Evolutionary conservation across 2,329 filamentous ascomycete species (phyloP), one percentile per base, ranked within the genome.

Genomic region (Arthrinium puccinioides): DNA sequence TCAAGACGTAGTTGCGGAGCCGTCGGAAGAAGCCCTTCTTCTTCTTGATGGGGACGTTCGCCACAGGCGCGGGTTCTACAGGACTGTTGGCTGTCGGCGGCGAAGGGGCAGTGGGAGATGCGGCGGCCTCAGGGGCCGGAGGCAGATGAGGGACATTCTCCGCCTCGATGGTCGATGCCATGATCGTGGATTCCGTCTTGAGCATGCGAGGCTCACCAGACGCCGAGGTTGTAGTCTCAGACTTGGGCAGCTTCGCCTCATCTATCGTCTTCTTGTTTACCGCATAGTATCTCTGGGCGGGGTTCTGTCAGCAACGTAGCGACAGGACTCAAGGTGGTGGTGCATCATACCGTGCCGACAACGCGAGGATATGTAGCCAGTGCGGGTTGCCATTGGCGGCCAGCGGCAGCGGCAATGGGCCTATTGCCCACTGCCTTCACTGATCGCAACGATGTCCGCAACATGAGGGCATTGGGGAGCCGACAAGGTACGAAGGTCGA

Each of bases 1-100:
- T 85, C 47, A 89, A 65, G 40, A 96, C 65, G 56, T 88, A 82
- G 57, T 82, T 82, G 52, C 86, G 76, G 57, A 95, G 76, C 41
- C 84, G 78, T 45, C 85, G 76, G 59, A 78, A 72, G 61, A 79
- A 70, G 57, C 79, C 69, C 76, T 84, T 69, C 74, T 77, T 50
- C 70, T 78, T 66, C 68, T 70, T 61, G 54, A 68, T 13, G 64
- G 46, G 23, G 52, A 55, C 37, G 47, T 50, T 57, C n/a, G n/a
- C n/a, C n/a, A n/a, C n/a, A n/a, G n/a, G n/a, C n/a, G n/a, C n/a
- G n/a, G n/a, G n/a, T n/a, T n/a, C n/a, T n/a, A n/a, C n/a, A n/a
- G n/a, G n/a, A n/a, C n/a, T n/a, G n/a, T n/a, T n/a, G n/a, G n/a
- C n/a, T n/a, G n/a, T n/a, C 41, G 53, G 52, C 29, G 56, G 62